phyloP scores from a whole-genome alignment of 352 stramenopile genomes.

The Globisporangium emineosum region DNA sequence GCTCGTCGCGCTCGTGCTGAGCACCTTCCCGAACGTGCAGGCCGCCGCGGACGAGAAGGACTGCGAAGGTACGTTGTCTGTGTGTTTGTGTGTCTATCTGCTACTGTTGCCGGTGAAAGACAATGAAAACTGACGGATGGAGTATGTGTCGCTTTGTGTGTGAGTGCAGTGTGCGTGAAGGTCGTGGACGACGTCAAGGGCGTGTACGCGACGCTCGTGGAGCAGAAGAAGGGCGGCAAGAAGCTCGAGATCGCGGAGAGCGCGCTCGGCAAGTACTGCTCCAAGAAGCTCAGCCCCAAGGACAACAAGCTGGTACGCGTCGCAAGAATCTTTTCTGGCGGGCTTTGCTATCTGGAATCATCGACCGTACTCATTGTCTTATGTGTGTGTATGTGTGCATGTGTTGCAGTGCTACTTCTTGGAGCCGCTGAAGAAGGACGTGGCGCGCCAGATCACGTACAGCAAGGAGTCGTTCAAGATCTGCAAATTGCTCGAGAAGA shows the following conservation, averaged over 20 bases:
- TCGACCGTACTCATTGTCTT: too few relatives aligned
- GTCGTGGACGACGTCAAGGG: constrained; percentile 87
- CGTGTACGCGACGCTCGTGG: constrained; percentile 57
- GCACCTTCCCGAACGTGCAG: constrained; percentile 22
- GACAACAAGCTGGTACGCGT: constrained; percentile 88
- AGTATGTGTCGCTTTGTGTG: not conserved
- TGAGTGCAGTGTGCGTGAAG: constrained; percentile 86
- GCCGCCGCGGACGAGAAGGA: constrained; percentile 75
- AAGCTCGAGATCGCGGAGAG: constrained; percentile 71
- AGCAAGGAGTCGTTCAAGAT: constrained; percentile 92
- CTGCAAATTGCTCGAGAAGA: constrained; percentile 93
- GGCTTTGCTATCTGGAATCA: too few relatives aligned
- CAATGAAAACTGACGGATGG: not conserved
- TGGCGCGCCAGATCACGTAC: constrained; percentile 90
- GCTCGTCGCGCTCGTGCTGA: constrained; percentile 59
- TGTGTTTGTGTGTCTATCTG: not conserved
- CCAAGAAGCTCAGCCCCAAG: constrained; percentile 82
- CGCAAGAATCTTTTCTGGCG: too few relatives aligned
- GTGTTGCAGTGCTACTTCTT: constrained; percentile 90
- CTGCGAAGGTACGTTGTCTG: constrained; percentile 79
- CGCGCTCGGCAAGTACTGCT: constrained; percentile 87
- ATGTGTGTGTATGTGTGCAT: not conserved
- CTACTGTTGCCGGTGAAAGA: not conserved
- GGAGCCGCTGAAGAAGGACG: constrained; percentile 92
- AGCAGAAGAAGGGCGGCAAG: constrained; percentile 75